Evolutionary conservation across 1,284 basidiomycete genomes (phyloP).

Genomic region (Malassezia japonica): DNA sequence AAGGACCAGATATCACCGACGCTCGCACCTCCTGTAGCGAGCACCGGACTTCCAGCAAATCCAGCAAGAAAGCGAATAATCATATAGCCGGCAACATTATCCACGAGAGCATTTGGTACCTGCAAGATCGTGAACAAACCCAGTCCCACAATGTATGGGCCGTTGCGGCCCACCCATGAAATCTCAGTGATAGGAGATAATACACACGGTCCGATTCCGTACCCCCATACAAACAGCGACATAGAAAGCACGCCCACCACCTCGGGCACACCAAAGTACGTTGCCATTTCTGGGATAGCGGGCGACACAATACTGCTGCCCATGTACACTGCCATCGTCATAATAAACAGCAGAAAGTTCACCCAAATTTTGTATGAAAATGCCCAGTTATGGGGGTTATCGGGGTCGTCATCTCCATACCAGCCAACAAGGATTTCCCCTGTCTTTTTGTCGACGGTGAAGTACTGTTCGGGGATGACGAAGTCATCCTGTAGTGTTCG

Average conservation of each 20-base stretch:
- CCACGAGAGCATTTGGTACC: conserved; percentile 13
- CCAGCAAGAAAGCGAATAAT: conserved; percentile 45
- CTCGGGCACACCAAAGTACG: conserved; percentile 14
- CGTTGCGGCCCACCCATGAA: conserved; percentile 25
- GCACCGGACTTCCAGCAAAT: conserved; percentile 45
- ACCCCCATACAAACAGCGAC: conserved; percentile 29
- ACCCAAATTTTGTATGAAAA: conserved; percentile 35
- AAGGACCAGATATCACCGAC: conserved; percentile 26
- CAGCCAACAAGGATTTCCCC: conserved; percentile 48
- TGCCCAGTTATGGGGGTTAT: conserved; percentile 46
- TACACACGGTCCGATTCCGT: conserved; percentile 30
- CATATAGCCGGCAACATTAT: conserved; percentile 15
- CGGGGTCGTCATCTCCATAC: conserved; percentile 42
- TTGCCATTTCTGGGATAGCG: conserved; percentile 52
- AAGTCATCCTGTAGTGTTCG: no score
- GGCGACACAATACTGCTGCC: conserved; percentile 36
- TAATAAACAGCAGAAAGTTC: conserved; percentile 33
- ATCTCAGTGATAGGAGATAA: conserved; percentile 45
- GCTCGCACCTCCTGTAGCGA: conserved; percentile 42
- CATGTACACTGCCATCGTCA: conserved; percentile 52
- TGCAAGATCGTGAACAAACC: conserved; percentile 17
- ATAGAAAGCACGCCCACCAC: conserved; percentile 22
- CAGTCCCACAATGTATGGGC: conserved; percentile 16
- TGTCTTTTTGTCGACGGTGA: no score
- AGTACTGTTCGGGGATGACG: no score